Conservation (phyloP, 202 grass and related monocot species). For the Hordeum pubiflorum region DNA sequence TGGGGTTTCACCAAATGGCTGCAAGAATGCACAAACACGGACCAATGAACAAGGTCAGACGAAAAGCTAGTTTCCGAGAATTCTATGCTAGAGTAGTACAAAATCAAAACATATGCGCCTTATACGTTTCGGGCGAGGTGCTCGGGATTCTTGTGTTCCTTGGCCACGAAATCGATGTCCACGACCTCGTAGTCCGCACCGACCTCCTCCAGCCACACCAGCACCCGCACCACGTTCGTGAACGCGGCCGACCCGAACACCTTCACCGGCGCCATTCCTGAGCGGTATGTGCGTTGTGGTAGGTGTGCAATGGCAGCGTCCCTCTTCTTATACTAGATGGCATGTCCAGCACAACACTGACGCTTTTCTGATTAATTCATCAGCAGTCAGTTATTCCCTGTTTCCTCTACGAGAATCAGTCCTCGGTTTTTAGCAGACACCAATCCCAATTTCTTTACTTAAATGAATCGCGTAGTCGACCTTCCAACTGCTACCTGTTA, state of each 20-base stretch:
- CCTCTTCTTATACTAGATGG: background rate
- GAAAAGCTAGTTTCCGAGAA: background rate
- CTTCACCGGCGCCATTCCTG: slow-evolving; percentile 37
- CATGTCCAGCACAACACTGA: background rate
- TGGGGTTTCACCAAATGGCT: slow-evolving; percentile 36
- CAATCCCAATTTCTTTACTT: background rate
- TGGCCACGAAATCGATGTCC: background rate
- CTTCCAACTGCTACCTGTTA: background rate
- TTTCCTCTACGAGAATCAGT: background rate
- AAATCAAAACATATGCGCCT: background rate
- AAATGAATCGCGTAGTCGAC: background rate
- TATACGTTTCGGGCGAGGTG: slow-evolving; percentile 42
- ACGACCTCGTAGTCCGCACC: slow-evolving; percentile 45
- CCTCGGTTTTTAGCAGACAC: background rate
- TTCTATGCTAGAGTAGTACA: too few relatives aligned
- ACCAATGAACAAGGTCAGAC: background rate
- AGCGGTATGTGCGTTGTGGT: background rate
- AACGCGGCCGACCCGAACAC: slow-evolving; percentile 26
- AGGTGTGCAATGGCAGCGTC: background rate
- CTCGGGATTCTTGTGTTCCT: slow-evolving; percentile 30
- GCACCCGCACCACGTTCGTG: slow-evolving; percentile 22
- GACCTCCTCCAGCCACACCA: slow-evolving; percentile 45
- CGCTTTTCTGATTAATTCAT: background rate
- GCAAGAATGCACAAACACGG: background rate
- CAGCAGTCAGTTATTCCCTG: background rate